Evolutionary conservation across 2,329 filamentous ascomycete species (phyloP), one percentile per base, ranked within the genome.

Genomic region (Colletotrichum destructivum): DNA sequence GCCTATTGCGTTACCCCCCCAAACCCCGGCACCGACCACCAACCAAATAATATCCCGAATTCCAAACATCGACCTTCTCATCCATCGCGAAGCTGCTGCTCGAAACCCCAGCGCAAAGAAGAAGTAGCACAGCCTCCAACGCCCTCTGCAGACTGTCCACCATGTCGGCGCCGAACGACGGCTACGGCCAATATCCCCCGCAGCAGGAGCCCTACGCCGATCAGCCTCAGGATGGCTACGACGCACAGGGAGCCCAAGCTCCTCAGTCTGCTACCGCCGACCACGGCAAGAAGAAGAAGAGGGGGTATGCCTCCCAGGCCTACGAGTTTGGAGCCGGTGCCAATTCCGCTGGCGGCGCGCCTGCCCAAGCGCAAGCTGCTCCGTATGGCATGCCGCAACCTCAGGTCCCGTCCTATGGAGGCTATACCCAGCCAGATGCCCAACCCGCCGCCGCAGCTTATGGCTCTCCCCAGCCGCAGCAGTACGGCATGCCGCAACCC

Each of bases 261-360:
- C 35, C 72, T 38, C 81, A 81, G 52, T 78, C 79, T 13, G 77
- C 82, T 12, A 79, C 75, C 54, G 78, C 82, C 40, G 86, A 86
- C 54, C 85, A 85, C 57, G 87, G 85, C 74, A 91, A 89, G 82
- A 95, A 95, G 86, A 98, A 98, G 90, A 98, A 97, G 89, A 90
- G 95, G 86, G 92, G 93, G 69, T 98, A 98, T 85, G 96, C 96
- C 66, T 94, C 94, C 69, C 93, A 97, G 82, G 96, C 96, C 56
- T 99, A 97, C 82, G 96, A 97, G 71, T 96, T 98, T 77, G 94
- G 93, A 62, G 89, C 90, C 62, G 96, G 96, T 77, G 94, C 93
- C 79, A 98, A 98, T 88, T 69, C 69, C 59, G 91, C 93, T 66
- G 82, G 79, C 68, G 78, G 77, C 64, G 88, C 83, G 42, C 87